Percentiles rank a stretch among this genome's conserved stretches.
Evolutionary conservation across 2,329 filamentous ascomycete genomes (phyloP).

Genomic region (Neonectria punicea): DNA sequence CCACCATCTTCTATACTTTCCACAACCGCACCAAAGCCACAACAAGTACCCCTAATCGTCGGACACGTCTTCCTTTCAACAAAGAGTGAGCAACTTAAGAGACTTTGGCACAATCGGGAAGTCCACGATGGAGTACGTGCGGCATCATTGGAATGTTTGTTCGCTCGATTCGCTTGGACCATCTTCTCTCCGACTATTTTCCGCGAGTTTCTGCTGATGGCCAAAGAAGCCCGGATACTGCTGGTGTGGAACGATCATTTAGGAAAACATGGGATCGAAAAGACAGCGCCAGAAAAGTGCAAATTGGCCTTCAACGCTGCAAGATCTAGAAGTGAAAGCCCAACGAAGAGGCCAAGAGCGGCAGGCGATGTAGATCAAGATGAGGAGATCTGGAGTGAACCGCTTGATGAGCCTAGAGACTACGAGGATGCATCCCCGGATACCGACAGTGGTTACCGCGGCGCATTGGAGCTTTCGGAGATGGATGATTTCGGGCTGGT

Average conservation of each 20-base stretch:
- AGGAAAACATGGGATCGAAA: not conserved
- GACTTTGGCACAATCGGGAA: not conserved
- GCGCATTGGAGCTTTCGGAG: not conserved
- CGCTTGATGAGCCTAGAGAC: not conserved
- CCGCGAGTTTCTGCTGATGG: constrained; percentile 1
- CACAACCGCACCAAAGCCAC: not conserved
- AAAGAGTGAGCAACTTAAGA: not conserved
- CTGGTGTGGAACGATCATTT: not conserved
- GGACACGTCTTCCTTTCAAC: constrained; percentile 2
- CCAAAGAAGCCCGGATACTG: not conserved
- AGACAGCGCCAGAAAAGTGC: not conserved
- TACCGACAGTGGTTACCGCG: constrained; percentile 1
- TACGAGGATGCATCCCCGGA: not conserved
- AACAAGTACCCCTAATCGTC: not conserved
- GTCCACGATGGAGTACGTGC: not conserved
- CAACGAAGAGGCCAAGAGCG: constrained; percentile 1
- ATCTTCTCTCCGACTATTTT: not conserved
- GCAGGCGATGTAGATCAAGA: not conserved
- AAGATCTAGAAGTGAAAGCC: constrained; percentile 6
- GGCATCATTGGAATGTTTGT: not conserved
- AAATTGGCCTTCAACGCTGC: not conserved
- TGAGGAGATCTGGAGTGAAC: not conserved
- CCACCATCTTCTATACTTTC: not conserved
- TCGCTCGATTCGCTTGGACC: constrained; percentile 3
- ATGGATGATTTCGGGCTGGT: not conserved